Conservation (phyloP, 495 filamentous ascomycete species). For the Podospora australis region DNA sequence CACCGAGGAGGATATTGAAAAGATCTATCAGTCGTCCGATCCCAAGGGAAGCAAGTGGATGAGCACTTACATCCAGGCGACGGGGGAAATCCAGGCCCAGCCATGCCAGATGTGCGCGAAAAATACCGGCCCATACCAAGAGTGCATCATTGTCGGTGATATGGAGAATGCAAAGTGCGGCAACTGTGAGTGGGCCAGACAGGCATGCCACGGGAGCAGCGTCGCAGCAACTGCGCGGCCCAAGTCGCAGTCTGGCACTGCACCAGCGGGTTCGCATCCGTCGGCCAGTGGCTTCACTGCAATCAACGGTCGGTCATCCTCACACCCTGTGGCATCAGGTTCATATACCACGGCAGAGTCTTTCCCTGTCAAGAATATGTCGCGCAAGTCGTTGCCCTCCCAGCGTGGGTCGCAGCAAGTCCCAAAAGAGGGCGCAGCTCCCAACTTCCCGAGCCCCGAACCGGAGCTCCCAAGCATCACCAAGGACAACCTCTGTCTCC, state of each 20-base stretch:
- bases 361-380: neutral
- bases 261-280: neutral
- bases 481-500: constrained; percentile 27
- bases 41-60: constrained; percentile 25
- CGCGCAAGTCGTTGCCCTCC: constrained; percentile 22
- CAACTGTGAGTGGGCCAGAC: constrained; percentile 30
- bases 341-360: neutral
- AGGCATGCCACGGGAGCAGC: constrained; percentile 24
- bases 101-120: constrained; percentile 20
- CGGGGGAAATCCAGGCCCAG: constrained; percentile 17
- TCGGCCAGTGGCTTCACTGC: constrained; percentile 19
- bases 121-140: constrained; percentile 16
- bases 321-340: neutral
- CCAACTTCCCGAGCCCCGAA: neutral
- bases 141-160: constrained; percentile 21
- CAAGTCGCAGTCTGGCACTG: neutral
- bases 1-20: constrained; percentile 16
- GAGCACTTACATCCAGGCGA: constrained; percentile 27
- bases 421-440: neutral
- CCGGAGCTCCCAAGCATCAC: constrained; percentile 30
- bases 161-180: constrained; percentile 24
- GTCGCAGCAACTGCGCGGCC: neutral
- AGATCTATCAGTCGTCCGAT: constrained; percentile 21
- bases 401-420: neutral
- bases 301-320: constrained; percentile 11